These are phyloP conservation scores for Chlorophyllum brunneum DNA, from an alignment of 768 basidiomycete genomes.

Conservation along the genomic window DNA sequence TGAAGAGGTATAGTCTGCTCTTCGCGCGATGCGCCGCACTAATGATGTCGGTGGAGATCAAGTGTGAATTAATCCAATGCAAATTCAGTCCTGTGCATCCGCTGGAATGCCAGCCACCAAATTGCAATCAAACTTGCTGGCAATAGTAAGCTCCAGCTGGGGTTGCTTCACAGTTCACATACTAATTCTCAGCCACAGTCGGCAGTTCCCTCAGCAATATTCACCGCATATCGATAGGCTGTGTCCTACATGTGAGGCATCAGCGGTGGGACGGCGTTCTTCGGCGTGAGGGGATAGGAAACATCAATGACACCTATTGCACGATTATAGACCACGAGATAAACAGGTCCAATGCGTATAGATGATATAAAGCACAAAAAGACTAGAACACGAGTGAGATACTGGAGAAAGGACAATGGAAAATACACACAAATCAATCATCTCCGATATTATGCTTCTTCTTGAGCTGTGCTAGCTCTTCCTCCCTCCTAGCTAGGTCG, in stretches of 20 bases:
- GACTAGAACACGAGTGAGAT: not conserved
- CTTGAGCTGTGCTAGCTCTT: slow-evolving; percentile 85
- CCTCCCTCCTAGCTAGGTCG: slow-evolving; percentile 86
- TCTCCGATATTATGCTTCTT: slow-evolving; percentile 83
- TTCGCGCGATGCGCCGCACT: not conserved
- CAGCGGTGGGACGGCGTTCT: slow-evolving; percentile 14
- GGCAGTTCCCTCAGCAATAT: slow-evolving; percentile 65
- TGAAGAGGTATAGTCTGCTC: slow-evolving; percentile 41
- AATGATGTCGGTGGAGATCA: slow-evolving; percentile 43
- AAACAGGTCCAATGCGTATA: not conserved
- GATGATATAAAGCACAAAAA: not conserved
- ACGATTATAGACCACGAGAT: slow-evolving; percentile 4
- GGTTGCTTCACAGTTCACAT: slow-evolving; percentile 18
- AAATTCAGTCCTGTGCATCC: slow-evolving; percentile 63
- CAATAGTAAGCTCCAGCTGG: slow-evolving; percentile 53
- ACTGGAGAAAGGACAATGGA: not conserved
- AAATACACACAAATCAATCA: slow-evolving; percentile 33
- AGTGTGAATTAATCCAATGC: slow-evolving; percentile 55
- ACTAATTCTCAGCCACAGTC: slow-evolving; percentile 31
- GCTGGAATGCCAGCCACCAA: slow-evolving; percentile 41
- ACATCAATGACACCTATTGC: not conserved
- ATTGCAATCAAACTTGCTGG: slow-evolving; percentile 59
- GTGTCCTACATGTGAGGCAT: slow-evolving; percentile 47
- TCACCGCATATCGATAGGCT: slow-evolving; percentile 57
- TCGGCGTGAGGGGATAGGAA: not conserved